A percentile compares a stretch with the other conserved stretches of the same genome.
phyloP scores from a whole-genome alignment of 306 rosid genomes.

The Nissolia schottii region DNA sequence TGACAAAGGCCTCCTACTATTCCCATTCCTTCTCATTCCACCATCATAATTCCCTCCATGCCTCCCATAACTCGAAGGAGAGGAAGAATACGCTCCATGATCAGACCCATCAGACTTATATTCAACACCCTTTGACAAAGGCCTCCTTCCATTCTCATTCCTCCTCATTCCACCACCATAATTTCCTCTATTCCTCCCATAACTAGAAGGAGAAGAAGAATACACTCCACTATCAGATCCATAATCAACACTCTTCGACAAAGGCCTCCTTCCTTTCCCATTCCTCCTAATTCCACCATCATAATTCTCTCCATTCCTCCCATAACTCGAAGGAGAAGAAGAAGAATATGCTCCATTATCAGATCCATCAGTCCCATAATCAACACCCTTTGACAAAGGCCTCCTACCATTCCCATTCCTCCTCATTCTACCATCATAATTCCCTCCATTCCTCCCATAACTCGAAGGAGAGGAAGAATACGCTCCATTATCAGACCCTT shows the following conservation, averaged over 20 bases:
- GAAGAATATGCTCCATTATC: slow-evolving; percentile 3
- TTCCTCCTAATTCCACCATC: slow-evolving; percentile 26
- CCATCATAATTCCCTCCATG: slow-evolving; percentile 26
- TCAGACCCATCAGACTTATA: slow-evolving; percentile 5
- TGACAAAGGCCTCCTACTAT: slow-evolving; percentile 2
- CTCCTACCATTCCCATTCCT: slow-evolving; percentile 33
- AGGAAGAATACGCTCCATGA: slow-evolving; percentile 12
- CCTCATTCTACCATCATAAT: slow-evolving; percentile 19
- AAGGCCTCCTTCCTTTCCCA: slow-evolving; percentile 25
- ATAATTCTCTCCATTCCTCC: background rate
- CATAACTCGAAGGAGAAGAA: slow-evolving; percentile 7
- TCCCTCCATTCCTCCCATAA: slow-evolving; percentile 19
- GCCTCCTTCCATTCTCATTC: slow-evolving; percentile 32
- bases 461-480: slow-evolving; percentile 14
- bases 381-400: slow-evolving; percentile 1
- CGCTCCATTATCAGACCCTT: slow-evolving; percentile 3
- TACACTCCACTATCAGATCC: slow-evolving; percentile 4
- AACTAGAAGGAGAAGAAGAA: slow-evolving; percentile 14
- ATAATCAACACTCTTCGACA: background rate
- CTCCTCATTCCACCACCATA: slow-evolving; percentile 24
- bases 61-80: slow-evolving; percentile 14
- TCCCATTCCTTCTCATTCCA: slow-evolving; percentile 21
- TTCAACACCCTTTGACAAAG: background rate
- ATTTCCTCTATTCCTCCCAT: slow-evolving; percentile 15
- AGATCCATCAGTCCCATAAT: slow-evolving; percentile 5